A percentile compares a stretch with the other conserved stretches of the same genome.
phyloP scores from a whole-genome alignment of 345 rosid genomes.

The Crucihimalaya himalaica region DNA sequence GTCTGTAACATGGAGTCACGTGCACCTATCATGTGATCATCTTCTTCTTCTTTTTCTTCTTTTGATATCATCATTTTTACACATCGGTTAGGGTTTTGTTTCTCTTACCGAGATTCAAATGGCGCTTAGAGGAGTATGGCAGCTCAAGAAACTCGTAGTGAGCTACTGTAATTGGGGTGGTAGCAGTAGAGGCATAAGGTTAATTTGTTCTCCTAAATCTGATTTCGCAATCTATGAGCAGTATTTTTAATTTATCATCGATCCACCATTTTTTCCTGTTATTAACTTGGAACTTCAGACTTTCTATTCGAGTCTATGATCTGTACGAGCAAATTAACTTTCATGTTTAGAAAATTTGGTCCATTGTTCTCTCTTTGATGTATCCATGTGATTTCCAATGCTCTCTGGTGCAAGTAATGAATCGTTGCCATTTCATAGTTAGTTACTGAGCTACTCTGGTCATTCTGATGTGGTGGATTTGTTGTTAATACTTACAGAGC shows the following conservation, averaged over 20 bases:
- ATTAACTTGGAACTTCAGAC: not conserved
- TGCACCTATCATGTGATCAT: constrained; percentile 27
- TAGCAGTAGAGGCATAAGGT: constrained; percentile 90
- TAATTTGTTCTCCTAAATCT: not conserved
- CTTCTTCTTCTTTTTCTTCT: constrained; percentile 7
- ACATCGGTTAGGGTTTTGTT: constrained; percentile 22
- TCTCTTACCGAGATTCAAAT: constrained; percentile 39
- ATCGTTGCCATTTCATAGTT: not conserved
- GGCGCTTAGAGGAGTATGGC: constrained; percentile 91
- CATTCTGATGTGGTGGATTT: not conserved
- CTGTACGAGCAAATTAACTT: not conserved
- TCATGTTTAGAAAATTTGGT: not conserved
- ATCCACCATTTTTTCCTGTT: not conserved
- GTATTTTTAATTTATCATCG: not conserved
- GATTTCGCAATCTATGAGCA: not conserved
- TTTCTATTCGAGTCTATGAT: not conserved
- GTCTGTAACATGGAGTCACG: constrained; percentile 18
- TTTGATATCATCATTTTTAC: not conserved
- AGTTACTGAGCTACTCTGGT: not conserved
- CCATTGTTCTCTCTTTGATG: not conserved
- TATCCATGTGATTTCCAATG: not conserved
- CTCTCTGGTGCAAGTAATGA: not conserved
- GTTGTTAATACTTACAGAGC: constrained; percentile 46
- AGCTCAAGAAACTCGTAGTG: constrained; percentile 76
- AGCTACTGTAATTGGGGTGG: constrained; percentile 96